Percentiles rank a stretch among this genome's conserved stretches.
phyloP scores from a whole-genome alignment of 2,329 filamentous ascomycete species.

The Fusarium napiforme region DNA sequence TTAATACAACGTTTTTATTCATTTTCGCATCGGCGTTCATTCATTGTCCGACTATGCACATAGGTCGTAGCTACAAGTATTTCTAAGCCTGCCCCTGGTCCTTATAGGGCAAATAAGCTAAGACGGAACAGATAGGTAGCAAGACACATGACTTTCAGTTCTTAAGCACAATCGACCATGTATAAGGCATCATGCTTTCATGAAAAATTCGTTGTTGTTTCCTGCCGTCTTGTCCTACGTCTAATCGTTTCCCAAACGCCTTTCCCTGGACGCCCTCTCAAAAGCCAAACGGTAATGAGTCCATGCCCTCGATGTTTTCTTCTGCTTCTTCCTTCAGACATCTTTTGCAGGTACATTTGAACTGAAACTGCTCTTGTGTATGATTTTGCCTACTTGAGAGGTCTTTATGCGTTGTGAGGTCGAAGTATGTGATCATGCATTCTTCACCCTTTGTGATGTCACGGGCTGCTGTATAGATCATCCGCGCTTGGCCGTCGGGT shows the following conservation, averaged over 20 bases:
- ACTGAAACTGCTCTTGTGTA: slow-evolving; percentile 39
- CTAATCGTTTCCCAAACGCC: background rate
- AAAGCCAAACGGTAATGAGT: slow-evolving; percentile 35
- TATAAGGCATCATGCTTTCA: rapidly evolving
- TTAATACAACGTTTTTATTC: rapidly evolving
- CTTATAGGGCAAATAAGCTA: too few species aligned
- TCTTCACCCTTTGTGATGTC: slow-evolving; percentile 46
- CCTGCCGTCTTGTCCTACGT: too few species aligned
- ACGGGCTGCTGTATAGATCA: slow-evolving; percentile 43
- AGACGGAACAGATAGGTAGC: background rate
- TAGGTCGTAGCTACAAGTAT: too few species aligned
- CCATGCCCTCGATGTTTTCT: slow-evolving; percentile 36
- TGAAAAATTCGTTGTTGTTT: too few species aligned
- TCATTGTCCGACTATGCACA: background rate
- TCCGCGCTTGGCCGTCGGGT: slow-evolving; percentile 37
- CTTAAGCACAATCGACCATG: too few species aligned
- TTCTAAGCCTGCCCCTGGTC: rapidly evolving
- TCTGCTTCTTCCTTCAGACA: slow-evolving; percentile 40
- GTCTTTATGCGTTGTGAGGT: slow-evolving; percentile 30
- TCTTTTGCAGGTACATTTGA: slow-evolving; percentile 41
- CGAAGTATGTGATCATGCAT: slow-evolving; percentile 45
- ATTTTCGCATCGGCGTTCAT: background rate
- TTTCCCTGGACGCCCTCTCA: background rate
- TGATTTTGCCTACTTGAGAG: slow-evolving; percentile 31
- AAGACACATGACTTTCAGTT: too few species aligned